Evolutionary conservation across 768 basidiomycete genomes (phyloP).

Genomic region (Fibroporia radiculosa): DNA sequence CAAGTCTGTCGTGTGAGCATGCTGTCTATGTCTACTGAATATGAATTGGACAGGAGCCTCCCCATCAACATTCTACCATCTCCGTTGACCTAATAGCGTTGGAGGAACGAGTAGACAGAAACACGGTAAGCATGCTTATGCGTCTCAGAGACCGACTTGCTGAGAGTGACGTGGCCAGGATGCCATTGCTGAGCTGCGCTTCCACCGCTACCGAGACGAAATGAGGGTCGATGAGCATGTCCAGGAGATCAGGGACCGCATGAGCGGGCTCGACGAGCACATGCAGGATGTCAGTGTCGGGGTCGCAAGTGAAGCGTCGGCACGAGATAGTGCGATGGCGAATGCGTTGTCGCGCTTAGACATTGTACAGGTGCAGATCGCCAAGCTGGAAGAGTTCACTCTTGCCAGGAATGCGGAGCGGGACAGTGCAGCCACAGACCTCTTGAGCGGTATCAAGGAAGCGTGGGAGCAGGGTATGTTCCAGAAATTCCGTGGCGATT

Average conservation of each 20-base stretch:
- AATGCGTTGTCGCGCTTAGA: constrained; percentile 19
- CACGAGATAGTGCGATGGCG: constrained; percentile 27
- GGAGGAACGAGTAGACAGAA: too few species aligned
- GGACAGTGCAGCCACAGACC: too few species aligned
- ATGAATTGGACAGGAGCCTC: too few species aligned
- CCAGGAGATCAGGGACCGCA: constrained; percentile 31
- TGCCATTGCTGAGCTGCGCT: constrained; percentile 32
- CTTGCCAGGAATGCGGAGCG: too few species aligned
- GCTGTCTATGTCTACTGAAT: too few species aligned
- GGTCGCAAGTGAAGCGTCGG: constrained; percentile 20
- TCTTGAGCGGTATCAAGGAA: constrained; percentile 4
- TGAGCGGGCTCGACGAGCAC: constrained; percentile 33
- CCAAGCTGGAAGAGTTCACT: constrained; percentile 9
- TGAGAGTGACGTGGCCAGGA: too few species aligned
- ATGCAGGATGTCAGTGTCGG: constrained; percentile 29
- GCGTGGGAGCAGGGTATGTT: constrained; percentile 10
- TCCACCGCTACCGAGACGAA: constrained; percentile 28
- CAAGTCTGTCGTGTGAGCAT: too few species aligned
- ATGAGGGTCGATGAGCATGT: constrained; percentile 31
- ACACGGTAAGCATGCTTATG: too few species aligned
- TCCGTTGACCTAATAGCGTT: too few species aligned
- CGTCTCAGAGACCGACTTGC: too few species aligned
- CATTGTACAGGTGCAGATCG: constrained; percentile 7
- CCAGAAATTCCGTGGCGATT: background rate
- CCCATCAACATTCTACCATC: too few species aligned